Base-by-base conservation (phyloP, 805 yeast genomes). In the Spencermartinsiella europaea region DNA sequence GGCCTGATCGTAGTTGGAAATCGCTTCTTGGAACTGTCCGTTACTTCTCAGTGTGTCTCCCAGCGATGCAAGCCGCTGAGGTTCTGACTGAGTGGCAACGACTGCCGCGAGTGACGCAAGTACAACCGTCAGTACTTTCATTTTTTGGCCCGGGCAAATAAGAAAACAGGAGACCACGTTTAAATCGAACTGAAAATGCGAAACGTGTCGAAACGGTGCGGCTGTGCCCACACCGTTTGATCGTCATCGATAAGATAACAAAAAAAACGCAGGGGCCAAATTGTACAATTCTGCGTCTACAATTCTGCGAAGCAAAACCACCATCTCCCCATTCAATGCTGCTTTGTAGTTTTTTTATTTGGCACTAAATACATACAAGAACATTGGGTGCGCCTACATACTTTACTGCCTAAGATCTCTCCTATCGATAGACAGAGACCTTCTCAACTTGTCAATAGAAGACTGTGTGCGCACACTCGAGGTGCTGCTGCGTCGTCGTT, bases 401-500 rank as follows among this genome's bases (percentile, higher is more conserved):
- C n/a, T n/a, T n/a, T n/a, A n/a, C n/a, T n/a, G n/a, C n/a, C n/a
- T n/a, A n/a, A n/a, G n/a, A n/a, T n/a, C n/a, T 21, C 42, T 21
- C 21, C 34, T 21, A 15, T 38, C 42, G 33, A 38, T 38, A 25
- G 25, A 16, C 8, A 38, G 34, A 21, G 20, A 14, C 15, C 55
- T 36, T 34, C 48, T 40, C 19, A 50, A 27, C 21, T 38, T 21
- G 16, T 50, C 54, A 17, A 42, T 21, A 14, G 54, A 50, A 4
- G 46, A 27, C 45, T 48, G 46, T 3, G 58, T 45, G 8, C 56
- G 49, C 20, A 56, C 59, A 20, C 51, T 45, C 15, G 42, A 34
- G 27, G 58, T 50, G 28, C 51, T 44, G 43, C 52, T 45, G 17
- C 59, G 47, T n/a, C 96, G 76, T 63, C 98, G 79, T 65, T 87